phyloP scores from a whole-genome alignment of 2,329 filamentous ascomycete genomes.

The Zarea fungicola region DNA sequence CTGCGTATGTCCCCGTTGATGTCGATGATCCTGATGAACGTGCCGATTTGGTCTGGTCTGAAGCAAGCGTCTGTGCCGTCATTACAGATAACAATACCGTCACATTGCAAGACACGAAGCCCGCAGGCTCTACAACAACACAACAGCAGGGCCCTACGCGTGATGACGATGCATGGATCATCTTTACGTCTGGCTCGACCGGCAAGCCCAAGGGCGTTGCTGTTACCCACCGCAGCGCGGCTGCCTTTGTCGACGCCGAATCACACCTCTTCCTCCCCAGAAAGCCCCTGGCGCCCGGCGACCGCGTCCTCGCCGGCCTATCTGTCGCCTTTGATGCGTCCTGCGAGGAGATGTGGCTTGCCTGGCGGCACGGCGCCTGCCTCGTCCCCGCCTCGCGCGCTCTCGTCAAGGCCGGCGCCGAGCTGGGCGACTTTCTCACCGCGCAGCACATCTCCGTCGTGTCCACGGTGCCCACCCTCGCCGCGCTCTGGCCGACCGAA shows the following conservation, averaged over 20 bases:
- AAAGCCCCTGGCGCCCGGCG: constrained; percentile 18
- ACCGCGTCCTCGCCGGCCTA: constrained; percentile 19
- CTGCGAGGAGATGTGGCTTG: constrained; percentile 22
- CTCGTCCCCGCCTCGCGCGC: constrained; percentile 19
- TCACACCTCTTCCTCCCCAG: constrained; percentile 17
- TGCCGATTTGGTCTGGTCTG: constrained; percentile 18
- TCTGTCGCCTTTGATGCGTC: constrained; percentile 21
- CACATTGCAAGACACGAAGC: constrained; percentile 6
- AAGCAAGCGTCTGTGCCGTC: constrained; percentile 16
- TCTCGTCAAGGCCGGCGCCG: constrained; percentile 19
- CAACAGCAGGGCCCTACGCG: constrained; percentile 4
- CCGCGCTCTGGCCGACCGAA: constrained; percentile 20
- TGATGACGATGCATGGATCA: constrained; percentile 21
- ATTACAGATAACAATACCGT: constrained; percentile 16
- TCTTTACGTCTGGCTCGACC: constrained; percentile 18
- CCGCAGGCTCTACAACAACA: neutral
- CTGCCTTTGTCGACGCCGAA: constrained; percentile 22
- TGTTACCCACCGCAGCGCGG: constrained; percentile 20
- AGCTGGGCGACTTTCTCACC: constrained; percentile 18
- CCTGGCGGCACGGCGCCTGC: constrained; percentile 20
- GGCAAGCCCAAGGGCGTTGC: constrained; percentile 21
- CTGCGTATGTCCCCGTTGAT: constrained; percentile 20
- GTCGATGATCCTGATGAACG: constrained; percentile 20
- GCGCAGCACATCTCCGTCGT: constrained; percentile 19
- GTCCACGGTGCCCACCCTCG: constrained; percentile 20